phyloP scores from a whole-genome alignment of 2,329 filamentous ascomycete species.

The Proliferodiscus dingleyae region DNA sequence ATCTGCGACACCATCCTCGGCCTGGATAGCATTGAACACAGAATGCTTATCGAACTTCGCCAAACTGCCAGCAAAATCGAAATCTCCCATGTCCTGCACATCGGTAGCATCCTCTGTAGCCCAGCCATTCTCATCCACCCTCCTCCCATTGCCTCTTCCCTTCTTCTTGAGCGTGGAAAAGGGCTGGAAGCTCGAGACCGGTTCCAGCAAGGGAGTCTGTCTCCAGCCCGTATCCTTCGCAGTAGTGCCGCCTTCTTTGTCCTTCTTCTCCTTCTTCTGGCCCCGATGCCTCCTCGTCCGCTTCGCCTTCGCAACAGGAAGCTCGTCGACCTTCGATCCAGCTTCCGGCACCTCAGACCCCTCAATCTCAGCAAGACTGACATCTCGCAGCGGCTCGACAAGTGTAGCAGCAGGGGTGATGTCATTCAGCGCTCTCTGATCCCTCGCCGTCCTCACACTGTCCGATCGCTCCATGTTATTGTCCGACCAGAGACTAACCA shows the following conservation, averaged over 20 bases:
- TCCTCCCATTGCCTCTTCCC: conserved; percentile 36
- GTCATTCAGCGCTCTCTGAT: conserved; percentile 18
- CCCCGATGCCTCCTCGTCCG: conserved; percentile 40
- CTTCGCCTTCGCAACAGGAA: conserved; percentile 27
- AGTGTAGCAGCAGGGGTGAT: conserved; percentile 36
- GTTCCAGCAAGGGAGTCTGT: conserved; percentile 61
- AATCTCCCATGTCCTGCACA: conserved; percentile 87
- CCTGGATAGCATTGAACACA: conserved; percentile 87
- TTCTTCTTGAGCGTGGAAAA: conserved; percentile 55
- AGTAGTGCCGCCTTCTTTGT: conserved; percentile 35
- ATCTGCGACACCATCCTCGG: conserved; percentile 84
- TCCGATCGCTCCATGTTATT: conserved; percentile 28
- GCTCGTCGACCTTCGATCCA: conserved; percentile 9
- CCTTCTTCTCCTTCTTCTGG: conserved; percentile 35
- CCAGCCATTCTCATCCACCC: conserved; percentile 71
- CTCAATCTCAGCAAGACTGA: conserved; percentile 32
- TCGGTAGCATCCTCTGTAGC: conserved; percentile 94
- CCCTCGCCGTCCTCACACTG: conserved; percentile 20
- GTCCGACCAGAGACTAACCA: conserved; percentile 29
- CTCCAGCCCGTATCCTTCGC: conserved; percentile 54
- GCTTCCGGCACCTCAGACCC: conserved; percentile 20
- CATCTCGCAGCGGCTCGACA: conserved; percentile 40
- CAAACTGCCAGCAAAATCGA: conserved; percentile 85
- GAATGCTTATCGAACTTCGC: conserved; percentile 93
- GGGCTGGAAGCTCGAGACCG: conserved; percentile 57